Evolutionary conservation across 2,329 filamentous ascomycete species (phyloP), one percentile per base, ranked within the genome.

Genomic region (Massarina eburnea): DNA sequence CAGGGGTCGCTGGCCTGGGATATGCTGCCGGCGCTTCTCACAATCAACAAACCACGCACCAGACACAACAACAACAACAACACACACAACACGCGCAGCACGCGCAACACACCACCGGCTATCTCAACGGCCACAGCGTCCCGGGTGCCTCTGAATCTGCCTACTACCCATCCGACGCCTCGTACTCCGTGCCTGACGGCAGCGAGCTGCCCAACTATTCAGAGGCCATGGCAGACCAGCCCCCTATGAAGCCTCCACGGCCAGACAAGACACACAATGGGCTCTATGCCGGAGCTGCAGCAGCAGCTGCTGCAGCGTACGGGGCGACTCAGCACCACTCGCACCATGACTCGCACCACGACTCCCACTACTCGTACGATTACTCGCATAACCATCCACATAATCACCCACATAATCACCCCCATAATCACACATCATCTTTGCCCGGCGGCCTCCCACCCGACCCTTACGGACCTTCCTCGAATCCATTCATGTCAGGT

Each of bases 301-400:
- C 71, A 39, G 72, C 74, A 24, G 76, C 71, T n/a, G 59, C 74
- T 21, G 75, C 73, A 34, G 74, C 73, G 4, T 76, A 79, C 55
- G 72, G 68, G 43, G 50, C 73, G 50, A 69, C 71, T 49, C 66
- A 75, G 44, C 68, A 74, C 46, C 64, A 68, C 51, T 57, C 62
- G n/a, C 53, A 66, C 43, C 45, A 52, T 44, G 41, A 54, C 33
- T 36, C 45, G 54, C 51, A 55, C 51, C 45, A 57, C 57, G 51
- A 57, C 22, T 3, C 18, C 17, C 32, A 34, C n/a, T n/a, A n/a
- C n/a, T n/a, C 73, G 4, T 76, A 79, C 55, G 72, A 68, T 43
- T 51, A 73, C 49, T 68, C 71, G 48, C 66, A 75, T 45, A 68
- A 74, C 46, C 64, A 68, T 51, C 57, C 62, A 14, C 53, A 66